Base-by-base conservation (phyloP, 495 filamentous ascomycete genomes). In the Penicillium angulare region DNA sequence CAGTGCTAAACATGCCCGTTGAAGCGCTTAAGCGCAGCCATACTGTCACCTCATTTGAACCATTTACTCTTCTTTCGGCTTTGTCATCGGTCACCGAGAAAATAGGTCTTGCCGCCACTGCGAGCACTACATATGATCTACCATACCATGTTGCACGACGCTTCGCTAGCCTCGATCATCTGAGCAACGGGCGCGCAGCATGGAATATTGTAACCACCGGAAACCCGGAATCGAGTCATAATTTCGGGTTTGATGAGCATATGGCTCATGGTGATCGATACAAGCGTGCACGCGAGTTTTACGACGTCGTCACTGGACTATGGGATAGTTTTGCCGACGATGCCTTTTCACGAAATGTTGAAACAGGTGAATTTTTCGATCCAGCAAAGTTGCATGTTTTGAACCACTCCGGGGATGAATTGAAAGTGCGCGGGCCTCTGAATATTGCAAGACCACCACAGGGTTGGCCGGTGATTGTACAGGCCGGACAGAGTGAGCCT, bases 101-200 rank as follows among this genome's bases (percentile, higher is more conserved):
- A 49, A 79, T 79, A 26, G 74, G 74, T 8, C 71, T 79, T n/a
- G 69, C 69, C 1, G 69, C 69, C 0, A 87, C 89, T 16, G 67
- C 81, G 2, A 80, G 78, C 12, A 85, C 69, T 1, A 85, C 81
- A 0, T 86, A 86, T 53, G 84, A 86, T 48, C 72, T 78, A 36
- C 83, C 84, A 3, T 87, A 84, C 51, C 81, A 84, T 46, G 72
- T 87, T 21, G 83, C 83, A 0, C 71, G 82, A 7, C 74, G 83
- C 12, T 70, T 87, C 42, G 78, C 80, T 0, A 86, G 82, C 0
- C 63, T 85, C 0, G 84, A 87, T 42, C 83, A 86, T 58, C 65
- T 87, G 13, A 81, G 76, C 33, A 75, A 74, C 42, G 83, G 82
- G 7, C 73, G 81, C 5, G 69, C 69, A 1, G 69, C 69, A 1